Evolutionary conservation across 345 rosid genomes (phyloP).

Genomic region (Moricandia moricandioides): DNA sequence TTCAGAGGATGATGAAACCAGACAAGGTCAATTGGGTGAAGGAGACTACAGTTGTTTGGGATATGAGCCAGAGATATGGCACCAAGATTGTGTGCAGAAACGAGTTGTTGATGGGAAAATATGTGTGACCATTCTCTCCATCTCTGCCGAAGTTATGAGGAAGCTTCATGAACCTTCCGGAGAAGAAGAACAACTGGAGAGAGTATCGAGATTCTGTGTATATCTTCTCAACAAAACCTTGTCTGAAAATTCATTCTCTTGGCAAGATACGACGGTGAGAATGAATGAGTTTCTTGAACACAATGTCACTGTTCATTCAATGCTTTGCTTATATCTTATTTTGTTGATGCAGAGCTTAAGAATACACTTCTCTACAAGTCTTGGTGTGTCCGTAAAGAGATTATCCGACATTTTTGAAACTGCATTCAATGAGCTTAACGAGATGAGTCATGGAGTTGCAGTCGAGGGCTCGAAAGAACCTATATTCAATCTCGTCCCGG

Average conservation of each 20-base stretch:
- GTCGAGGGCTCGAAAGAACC: constrained; percentile 35
- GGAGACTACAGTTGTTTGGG: constrained; percentile 42
- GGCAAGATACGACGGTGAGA: constrained; percentile 75
- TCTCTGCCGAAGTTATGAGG: constrained; percentile 45
- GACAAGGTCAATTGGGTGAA: constrained; percentile 23
- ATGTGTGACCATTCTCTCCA: constrained; percentile 57
- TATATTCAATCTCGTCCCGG: constrained; percentile 64
- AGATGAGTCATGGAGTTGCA: constrained; percentile 29
- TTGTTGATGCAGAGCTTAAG: constrained; percentile 58
- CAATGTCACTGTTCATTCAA: constrained; percentile 5
- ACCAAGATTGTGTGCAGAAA: constrained; percentile 68
- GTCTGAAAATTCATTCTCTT: constrained; percentile 52
- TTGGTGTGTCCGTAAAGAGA: constrained; percentile 40
- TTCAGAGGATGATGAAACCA: constrained; percentile 37
- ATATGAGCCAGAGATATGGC: constrained; percentile 76
- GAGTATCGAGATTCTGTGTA: constrained; percentile 61
- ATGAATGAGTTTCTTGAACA: constrained; percentile 20
- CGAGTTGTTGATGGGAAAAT: constrained; percentile 58
- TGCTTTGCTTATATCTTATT: constrained; percentile 10
- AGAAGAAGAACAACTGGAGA: constrained; percentile 46
- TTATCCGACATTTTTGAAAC: constrained; percentile 40
- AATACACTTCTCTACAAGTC: constrained; percentile 54
- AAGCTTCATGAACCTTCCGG: constrained; percentile 39
- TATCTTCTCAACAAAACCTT: constrained; percentile 68
- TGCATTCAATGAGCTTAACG: constrained; percentile 50